Base-by-base conservation (phyloP, 2,329 filamentous ascomycete genomes). In the Aschersonia sp. region DNA sequence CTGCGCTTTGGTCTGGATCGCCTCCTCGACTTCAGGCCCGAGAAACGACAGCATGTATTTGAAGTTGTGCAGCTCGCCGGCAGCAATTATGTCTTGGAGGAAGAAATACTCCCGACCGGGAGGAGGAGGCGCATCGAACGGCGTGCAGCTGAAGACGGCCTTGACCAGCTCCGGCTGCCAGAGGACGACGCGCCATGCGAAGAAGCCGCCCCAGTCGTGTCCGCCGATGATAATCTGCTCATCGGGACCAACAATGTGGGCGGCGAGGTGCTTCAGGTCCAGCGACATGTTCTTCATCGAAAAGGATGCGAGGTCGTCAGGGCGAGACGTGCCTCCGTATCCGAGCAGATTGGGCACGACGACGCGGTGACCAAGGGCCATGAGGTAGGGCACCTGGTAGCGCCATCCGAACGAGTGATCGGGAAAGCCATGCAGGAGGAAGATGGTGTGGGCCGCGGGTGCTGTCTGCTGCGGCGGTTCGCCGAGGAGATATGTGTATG, bases 151-250 rank as follows among this genome's bases (percentile, higher is more conserved):
- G 68, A 95, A 90, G 51, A 95, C 70, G 56, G 81, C 81, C 40
- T 74, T 74, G 53, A 95, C 70, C 10, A 94, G 70, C 41, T 80
- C 66, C 0, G 86, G 87, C 57, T 88, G 72, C 74, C 80, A 87
- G 52, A 84, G 74, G 11, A 82, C 79, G 49, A 84, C 67, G 47
- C 87, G 79, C 72, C 86, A 94, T 47, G 83, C 81, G 31, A 89
- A 70, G 3, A 74, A 72, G 56, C 86, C 88, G 62, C 90, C 90
- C 86, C 90, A 95, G 66, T 97, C 90, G 66, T 95, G 90, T 6
- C 88, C 90, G 45, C 88, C 87, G 11, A 95, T 74, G 48, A 95
- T 81, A 58, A 95, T 83, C 48, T 66, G 66, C 7, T 60, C 60
- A 62, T 69, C 42, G 60, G 68, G 47, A 47, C 69, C 64, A 31